Base-by-base conservation (phyloP, 2,329 filamentous ascomycete genomes). In the Cytospora mali region DNA sequence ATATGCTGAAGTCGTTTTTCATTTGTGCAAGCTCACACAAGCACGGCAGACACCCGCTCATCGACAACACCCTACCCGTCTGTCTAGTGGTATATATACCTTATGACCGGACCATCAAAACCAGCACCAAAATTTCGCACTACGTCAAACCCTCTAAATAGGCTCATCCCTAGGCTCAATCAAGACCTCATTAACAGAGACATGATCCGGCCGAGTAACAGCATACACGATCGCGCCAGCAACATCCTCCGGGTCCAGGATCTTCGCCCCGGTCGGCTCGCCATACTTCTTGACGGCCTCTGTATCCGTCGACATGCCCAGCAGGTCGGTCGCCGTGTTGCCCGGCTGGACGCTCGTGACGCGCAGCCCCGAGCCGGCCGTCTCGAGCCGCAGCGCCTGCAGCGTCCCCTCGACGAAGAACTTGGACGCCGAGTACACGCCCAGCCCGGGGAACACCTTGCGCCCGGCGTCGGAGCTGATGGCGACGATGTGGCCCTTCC, bases 361-460 rank as follows among this genome's bases (percentile, higher is more conserved):
- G 2, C 90, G 81, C 55, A 94, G 75, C 0, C 91, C 91, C 0
- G 84, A 84, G 0, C 89, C 89, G 0, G 88, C 90, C 0, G 90
- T 93, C 79, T 94, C 91, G 9, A 93, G 76, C 10, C 91, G 85
- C 67, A 94, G 75, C 33, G 81, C 81, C 74, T 93, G 90, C n/a
- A 94, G 80, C 0, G 90, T 90, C 1, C 89, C 90, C 73, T 94
- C 91, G 60, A 94, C 89, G 72, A 94, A 94, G 82, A 93, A 92
- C 73, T 94, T 94, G 75, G 85, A 89, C 28, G 89, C 91, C 0
- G 89, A 92, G 80, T 94, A 94, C 39, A 94, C 90, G 58, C 91
- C 91, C 14, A 93, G 77, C 0, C 91, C 91, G 0, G 91, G 89
- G 77, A 93, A 93, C 9, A 92, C 89, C 74, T 93, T 93, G 61